phyloP scores from a whole-genome alignment of 148 eudicot genomes.

The Rhododendron ferrugineum region DNA sequence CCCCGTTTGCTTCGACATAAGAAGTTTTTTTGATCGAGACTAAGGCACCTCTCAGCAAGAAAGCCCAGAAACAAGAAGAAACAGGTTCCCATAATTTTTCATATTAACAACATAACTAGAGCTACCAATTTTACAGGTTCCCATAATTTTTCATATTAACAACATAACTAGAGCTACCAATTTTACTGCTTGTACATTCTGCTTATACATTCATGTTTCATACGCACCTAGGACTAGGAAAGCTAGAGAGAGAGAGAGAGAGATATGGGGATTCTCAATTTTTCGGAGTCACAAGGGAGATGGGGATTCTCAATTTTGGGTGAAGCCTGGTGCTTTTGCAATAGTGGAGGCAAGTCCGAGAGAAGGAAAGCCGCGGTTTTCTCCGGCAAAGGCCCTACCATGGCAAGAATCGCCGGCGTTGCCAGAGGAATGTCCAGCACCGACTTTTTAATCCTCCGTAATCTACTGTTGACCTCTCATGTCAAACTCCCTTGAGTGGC shows the following conservation, averaged over 20 bases:
- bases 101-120: too few relatives aligned
- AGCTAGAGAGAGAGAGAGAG: not conserved
- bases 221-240: too few relatives aligned
- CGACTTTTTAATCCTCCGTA: constrained; percentile 74
- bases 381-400: constrained; percentile 54
- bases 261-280: constrained; percentile 35
- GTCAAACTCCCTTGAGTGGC: constrained; percentile 64
- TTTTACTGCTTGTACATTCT: not conserved
- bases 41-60: too few relatives aligned
- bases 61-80: too few relatives aligned
- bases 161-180: not conserved
- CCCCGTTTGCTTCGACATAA: too few relatives aligned
- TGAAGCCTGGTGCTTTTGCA: constrained; percentile 92
- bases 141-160: not conserved
- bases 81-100: not conserved
- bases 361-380: constrained; percentile 60
- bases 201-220: not conserved
- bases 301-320: constrained; percentile 42
- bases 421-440: constrained; percentile 26
- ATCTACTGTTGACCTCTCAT: constrained; percentile 76
- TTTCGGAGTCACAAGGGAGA: not conserved
- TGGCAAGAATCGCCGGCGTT: constrained; percentile 44
- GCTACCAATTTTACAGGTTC: too few relatives aligned
- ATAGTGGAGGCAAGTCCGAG: constrained; percentile 84
- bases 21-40: too few relatives aligned